Conservation (phyloP, 306 rosid species). For the Erythrophleum fordii region DNA sequence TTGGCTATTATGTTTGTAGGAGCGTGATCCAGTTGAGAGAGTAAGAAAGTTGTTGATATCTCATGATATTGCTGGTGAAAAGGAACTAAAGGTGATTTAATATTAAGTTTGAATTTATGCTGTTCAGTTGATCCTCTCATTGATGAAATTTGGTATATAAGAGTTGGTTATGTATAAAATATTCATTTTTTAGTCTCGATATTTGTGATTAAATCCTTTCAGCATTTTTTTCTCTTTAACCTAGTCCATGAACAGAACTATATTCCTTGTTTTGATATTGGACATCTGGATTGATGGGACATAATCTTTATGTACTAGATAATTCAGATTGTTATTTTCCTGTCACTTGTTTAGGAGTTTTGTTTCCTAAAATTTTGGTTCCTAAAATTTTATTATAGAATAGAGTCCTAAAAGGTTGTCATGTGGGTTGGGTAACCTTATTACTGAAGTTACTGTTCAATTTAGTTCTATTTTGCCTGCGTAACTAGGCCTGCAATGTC, state of each 20-base stretch:
- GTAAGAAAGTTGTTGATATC: conserved; percentile 67
- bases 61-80: conserved; percentile 72
- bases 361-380: neutral
- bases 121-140: neutral
- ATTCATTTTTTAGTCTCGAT: neutral
- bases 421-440: neutral
- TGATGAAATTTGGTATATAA: neutral
- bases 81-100: conserved; percentile 75
- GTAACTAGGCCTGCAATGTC: neutral
- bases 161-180: neutral
- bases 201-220: neutral
- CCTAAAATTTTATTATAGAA: conserved; percentile 12
- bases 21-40: conserved; percentile 91
- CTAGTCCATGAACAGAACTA: conserved; percentile 1
- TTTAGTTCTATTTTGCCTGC: too few species aligned
- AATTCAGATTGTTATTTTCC: neutral
- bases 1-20: conserved; percentile 54
- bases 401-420: conserved; percentile 1
- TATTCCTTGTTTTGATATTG: neutral
- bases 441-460: conserved; percentile 2
- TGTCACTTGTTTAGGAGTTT: neutral
- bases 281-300: neutral
- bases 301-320: neutral
- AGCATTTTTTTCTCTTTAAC: neutral
- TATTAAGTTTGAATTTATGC: conserved; percentile 15